Evolutionary conservation across 148 eudicot species (phyloP).

Genomic region (Polygonum aviculare): DNA sequence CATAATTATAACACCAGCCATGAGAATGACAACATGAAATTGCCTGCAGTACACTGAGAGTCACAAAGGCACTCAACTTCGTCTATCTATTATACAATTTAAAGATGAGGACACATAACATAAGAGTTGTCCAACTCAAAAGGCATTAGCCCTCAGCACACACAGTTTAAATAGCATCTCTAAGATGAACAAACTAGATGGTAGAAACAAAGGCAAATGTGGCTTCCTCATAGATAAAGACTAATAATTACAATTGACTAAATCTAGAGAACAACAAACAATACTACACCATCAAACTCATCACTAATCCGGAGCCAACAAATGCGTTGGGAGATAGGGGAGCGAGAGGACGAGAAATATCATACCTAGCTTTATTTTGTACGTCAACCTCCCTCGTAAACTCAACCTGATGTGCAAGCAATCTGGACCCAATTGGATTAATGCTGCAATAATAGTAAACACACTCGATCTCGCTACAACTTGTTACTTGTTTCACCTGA

Average conservation of each 20-base stretch:
- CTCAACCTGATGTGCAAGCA: neutral
- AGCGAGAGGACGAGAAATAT: neutral
- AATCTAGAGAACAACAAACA: neutral
- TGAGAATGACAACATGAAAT: neutral
- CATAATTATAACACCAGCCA: neutral
- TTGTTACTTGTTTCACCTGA: slow-evolving; percentile 8
- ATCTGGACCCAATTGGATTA: neutral
- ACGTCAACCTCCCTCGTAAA: neutral
- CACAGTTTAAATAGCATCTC: neutral
- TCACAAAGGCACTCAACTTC: neutral
- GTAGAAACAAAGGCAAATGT: neutral
- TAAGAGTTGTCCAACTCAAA: neutral
- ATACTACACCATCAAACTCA: neutral
- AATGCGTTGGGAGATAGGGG: neutral
- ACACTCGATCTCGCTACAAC: neutral
- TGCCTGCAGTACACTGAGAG: neutral
- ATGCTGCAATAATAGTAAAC: neutral
- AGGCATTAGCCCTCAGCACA: neutral
- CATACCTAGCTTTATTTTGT: neutral
- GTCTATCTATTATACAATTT: neutral
- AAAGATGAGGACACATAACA: neutral
- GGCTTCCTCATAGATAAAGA: neutral
- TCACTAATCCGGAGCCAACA: neutral
- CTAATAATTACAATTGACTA: neutral
- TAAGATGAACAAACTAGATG: neutral